Evolutionary conservation across 2,329 filamentous ascomycete genomes (phyloP).

Genomic region (Xylogone sp.): DNA sequence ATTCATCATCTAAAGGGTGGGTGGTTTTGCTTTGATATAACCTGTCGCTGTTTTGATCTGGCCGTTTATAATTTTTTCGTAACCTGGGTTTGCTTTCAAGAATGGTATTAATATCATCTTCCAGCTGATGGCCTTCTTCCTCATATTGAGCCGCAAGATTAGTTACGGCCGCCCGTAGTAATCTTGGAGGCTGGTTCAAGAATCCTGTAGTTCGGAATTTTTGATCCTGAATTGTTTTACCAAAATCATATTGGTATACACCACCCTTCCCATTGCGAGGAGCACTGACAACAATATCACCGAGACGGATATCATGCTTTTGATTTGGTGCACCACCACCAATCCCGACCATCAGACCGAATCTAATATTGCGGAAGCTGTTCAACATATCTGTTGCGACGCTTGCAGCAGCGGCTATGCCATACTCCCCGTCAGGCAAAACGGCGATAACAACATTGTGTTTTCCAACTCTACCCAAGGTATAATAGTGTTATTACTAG

Average conservation of each 20-base stretch:
- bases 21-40: conserved; percentile 16
- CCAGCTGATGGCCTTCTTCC: conserved; percentile 3
- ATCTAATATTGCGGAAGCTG: conserved; percentile 22
- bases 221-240: conserved; percentile 19
- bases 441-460: conserved; percentile 30
- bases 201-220: conserved; percentile 12
- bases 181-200: conserved; percentile 6
- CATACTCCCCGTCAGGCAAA: conserved; percentile 26
- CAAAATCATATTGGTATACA: conserved; percentile 29
- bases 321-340: conserved; percentile 17
- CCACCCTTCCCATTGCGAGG: conserved; percentile 14
- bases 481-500: conserved; percentile 25
- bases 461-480: conserved; percentile 23
- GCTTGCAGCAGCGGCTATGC: conserved; percentile 23
- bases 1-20: conserved; percentile 4
- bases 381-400: conserved; percentile 26
- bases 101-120: conserved; percentile 11
- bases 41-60: conserved; percentile 17
- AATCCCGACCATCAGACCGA: conserved; percentile 22
- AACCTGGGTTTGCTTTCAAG: conserved; percentile 20
- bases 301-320: conserved; percentile 32
- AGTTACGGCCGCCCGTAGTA: conserved; percentile 13
- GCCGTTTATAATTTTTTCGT: conserved; percentile 17
- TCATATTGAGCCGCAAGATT: conserved; percentile 14
- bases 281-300: conserved; percentile 28